A percentile compares a stretch with the other conserved stretches of the same genome.
phyloP scores from a whole-genome alignment of 179 eudicot genomes.

The Pouteria campechiana region DNA sequence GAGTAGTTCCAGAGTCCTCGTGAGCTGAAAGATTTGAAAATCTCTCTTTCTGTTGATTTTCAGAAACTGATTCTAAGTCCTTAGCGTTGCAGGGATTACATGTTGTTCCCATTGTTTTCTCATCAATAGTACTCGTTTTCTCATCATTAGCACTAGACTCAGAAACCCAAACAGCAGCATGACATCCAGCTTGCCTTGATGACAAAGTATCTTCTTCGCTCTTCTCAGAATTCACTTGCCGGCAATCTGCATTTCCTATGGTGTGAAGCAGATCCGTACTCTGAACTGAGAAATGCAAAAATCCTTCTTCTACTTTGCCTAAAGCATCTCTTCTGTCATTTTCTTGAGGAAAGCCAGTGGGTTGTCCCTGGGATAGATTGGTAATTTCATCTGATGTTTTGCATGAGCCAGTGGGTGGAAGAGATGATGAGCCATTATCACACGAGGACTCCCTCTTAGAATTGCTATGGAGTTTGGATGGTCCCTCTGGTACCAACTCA shows the following conservation, averaged over 20 bases:
- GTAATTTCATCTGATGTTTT: too few relatives aligned
- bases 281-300: not conserved
- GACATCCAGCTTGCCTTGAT: not conserved
- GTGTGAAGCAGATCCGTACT: not conserved
- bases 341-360: too few relatives aligned
- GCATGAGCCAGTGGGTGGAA: too few relatives aligned
- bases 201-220: conserved; percentile 1
- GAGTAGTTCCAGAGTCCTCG: conserved; percentile 18
- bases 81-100: conserved; percentile 16
- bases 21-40: conserved; percentile 16
- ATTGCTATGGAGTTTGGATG: conserved; percentile 7
- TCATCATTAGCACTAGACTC: conserved; percentile 11
- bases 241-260: not conserved
- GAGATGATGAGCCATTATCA: conserved; percentile 16
- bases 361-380: too few relatives aligned
- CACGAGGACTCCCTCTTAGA: conserved; percentile 6
- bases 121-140: too few relatives aligned
- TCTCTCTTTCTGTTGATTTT: too few relatives aligned
- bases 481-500: conserved; percentile 13
- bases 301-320: not conserved
- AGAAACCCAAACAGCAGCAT: conserved; percentile 11
- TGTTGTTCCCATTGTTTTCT: too few relatives aligned
- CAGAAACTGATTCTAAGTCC: conserved; percentile 23
- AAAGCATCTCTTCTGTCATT: too few relatives aligned
- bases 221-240: conserved; percentile 5